Conservation (phyloP, 2,329 filamentous ascomycete genomes). For the Neofusicoccum ribis region DNA sequence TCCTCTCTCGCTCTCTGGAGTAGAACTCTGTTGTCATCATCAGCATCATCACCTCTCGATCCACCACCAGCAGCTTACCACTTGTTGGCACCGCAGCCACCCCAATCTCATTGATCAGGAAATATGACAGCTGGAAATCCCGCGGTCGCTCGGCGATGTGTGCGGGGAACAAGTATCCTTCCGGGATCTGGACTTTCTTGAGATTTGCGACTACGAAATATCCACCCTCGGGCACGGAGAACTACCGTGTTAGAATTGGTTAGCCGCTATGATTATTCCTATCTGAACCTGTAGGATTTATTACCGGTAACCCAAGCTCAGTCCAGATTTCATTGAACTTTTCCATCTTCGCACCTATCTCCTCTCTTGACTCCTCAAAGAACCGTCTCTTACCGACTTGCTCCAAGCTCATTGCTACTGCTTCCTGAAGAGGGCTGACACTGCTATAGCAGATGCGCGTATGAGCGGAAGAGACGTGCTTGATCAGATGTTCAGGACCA, state of each 20-base stretch:
- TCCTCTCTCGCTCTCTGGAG: constrained; percentile 77
- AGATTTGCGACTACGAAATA: constrained; percentile 98
- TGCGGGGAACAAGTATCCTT: constrained; percentile 81
- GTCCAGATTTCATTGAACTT: constrained; percentile 71
- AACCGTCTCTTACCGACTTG: constrained; percentile 81
- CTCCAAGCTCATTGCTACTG: constrained; percentile 90
- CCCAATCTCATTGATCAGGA: constrained; percentile 92
- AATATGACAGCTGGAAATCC: constrained; percentile 95
- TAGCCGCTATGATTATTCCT: too few relatives aligned
- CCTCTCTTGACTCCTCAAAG: constrained; percentile 78
- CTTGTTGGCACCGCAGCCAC: constrained; percentile 80
- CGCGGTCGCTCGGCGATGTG: constrained; percentile 84
- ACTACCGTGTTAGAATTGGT: constrained; percentile 38
- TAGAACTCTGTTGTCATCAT: constrained; percentile 84
- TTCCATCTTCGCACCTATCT: constrained; percentile 89
- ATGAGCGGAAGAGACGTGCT: constrained; percentile 91
- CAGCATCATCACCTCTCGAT: too few relatives aligned
- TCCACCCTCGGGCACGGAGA: constrained; percentile 90
- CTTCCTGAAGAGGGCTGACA: constrained; percentile 91
- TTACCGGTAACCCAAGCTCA: constrained; percentile 46
- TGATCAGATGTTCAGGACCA: constrained; percentile 82
- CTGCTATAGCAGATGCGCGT: constrained; percentile 95
- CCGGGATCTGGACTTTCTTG: constrained; percentile 79
- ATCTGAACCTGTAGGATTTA: too few relatives aligned
- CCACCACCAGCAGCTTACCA: too few relatives aligned